These are phyloP conservation scores for Arabidopsis lyrata DNA, from an alignment of 441 rosid genomes.

Conservation along the genomic window DNA sequence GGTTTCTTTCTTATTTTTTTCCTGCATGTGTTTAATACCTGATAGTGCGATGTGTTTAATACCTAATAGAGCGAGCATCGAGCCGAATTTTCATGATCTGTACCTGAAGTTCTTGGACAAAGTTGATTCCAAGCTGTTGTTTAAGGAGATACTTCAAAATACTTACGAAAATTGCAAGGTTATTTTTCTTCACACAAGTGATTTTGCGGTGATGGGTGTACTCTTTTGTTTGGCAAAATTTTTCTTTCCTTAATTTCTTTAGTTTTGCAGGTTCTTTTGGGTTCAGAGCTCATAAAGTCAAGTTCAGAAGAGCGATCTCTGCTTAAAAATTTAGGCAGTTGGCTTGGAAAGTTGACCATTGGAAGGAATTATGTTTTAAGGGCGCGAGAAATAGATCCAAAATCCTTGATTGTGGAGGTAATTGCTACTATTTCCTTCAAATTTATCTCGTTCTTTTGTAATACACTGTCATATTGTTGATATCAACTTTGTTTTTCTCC, in stretches of 20 bases:
- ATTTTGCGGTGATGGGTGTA: conserved; percentile 8
- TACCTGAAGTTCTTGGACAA: conserved; percentile 97
- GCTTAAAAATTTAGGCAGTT: conserved; percentile 97
- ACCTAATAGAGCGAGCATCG: conserved; percentile 92
- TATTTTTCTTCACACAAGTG: conserved; percentile 20
- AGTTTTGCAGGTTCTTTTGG: conserved; percentile 83
- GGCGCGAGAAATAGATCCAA: conserved; percentile 98
- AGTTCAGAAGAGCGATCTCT: conserved; percentile 97
- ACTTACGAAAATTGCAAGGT: conserved; percentile 99
- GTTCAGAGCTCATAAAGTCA: conserved; percentile 98
- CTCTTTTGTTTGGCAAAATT: conserved; percentile 6
- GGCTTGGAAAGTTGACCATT: conserved; percentile 99
- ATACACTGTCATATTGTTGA: conserved; percentile 13
- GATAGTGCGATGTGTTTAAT: conserved; percentile 67
- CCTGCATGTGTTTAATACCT: conserved; percentile 25
- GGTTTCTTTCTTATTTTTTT: conserved; percentile 25
- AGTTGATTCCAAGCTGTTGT: conserved; percentile 83
- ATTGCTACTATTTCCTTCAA: conserved; percentile 23
- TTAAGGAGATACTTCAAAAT: conserved; percentile 89
- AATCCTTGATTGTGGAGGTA: conserved; percentile 97
- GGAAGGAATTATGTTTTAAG: conserved; percentile 94
- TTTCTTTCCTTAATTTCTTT: conserved; percentile 17
- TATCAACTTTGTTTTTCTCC: conserved; percentile 15
- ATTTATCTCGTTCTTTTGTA: conserved; percentile 10
- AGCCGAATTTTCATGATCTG: conserved; percentile 97